phyloP scores from a whole-genome alignment of 306 rosid species.

The Malus sylvestris region DNA sequence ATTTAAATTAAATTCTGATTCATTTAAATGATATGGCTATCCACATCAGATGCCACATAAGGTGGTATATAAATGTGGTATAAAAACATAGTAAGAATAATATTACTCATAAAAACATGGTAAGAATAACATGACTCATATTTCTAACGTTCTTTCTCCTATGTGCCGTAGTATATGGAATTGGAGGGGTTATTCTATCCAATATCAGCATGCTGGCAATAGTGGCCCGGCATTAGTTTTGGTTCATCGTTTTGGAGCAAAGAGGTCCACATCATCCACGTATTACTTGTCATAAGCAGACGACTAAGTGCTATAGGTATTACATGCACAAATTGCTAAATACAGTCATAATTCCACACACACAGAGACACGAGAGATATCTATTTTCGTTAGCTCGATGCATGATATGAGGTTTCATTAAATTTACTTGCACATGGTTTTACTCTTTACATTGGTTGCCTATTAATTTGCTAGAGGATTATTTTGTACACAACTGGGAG shows the following conservation, averaged over 20 bases:
- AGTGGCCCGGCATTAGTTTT: slow-evolving; percentile 72
- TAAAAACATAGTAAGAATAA: no score
- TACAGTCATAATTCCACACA: neutral
- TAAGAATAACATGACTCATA: neutral
- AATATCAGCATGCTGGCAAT: slow-evolving; percentile 68
- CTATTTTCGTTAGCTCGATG: neutral
- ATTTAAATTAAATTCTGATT: no score
- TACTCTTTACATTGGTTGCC: neutral
- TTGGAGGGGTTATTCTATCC: slow-evolving; percentile 82
- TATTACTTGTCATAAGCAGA: slow-evolving; percentile 40
- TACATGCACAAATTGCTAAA: slow-evolving; percentile 21
- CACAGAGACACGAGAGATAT: neutral
- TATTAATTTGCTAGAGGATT: neutral
- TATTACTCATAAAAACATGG: no score
- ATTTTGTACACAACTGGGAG: neutral
- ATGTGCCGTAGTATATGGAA: slow-evolving; percentile 54
- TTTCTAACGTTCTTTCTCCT: neutral
- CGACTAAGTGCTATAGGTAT: slow-evolving; percentile 34
- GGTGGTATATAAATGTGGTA: no score
- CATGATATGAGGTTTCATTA: neutral
- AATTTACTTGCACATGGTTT: neutral
- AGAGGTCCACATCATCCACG: slow-evolving; percentile 58
- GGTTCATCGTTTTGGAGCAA: slow-evolving; percentile 96
- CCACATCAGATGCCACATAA: no score
- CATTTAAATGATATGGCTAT: no score